Percentiles rank a stretch among this genome's conserved stretches.
phyloP scores from a whole-genome alignment of 768 basidiomycete species.

The Tremella yokohamensis region DNA sequence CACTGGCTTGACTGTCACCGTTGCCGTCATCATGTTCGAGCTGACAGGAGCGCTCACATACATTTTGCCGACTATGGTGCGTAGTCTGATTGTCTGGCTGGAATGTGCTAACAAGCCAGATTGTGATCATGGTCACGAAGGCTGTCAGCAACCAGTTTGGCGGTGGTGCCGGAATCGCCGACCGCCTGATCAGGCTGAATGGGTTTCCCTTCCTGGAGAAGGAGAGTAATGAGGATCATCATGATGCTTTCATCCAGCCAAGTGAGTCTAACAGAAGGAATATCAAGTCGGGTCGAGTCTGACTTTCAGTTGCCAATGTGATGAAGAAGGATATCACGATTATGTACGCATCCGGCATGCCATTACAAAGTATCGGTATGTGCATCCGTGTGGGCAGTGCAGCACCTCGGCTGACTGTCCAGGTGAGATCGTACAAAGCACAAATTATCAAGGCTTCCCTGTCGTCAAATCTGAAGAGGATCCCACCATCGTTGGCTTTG shows the following conservation, averaged over 20 bases:
- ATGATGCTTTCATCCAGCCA: conserved; percentile 78
- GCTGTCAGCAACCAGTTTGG: conserved; percentile 94
- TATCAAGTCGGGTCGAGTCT: background rate
- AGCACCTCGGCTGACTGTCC: conserved; percentile 2
- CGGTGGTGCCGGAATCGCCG: conserved; percentile 80
- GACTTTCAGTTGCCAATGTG: conserved; percentile 68
- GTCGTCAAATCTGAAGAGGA: conserved; percentile 65
- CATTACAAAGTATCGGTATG: conserved; percentile 74
- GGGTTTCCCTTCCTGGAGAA: conserved; percentile 96
- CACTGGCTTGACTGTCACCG: conserved; percentile 94
- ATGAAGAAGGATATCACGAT: conserved; percentile 79
- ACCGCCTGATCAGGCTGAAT: conserved; percentile 94
- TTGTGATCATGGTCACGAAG: conserved; percentile 92
- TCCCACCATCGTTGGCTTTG: conserved; percentile 73
- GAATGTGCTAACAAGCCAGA: conserved; percentile 56
- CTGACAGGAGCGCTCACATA: conserved; percentile 95
- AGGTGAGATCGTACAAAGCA: conserved; percentile 71
- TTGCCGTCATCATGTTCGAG: conserved; percentile 99
- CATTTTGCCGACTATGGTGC: conserved; percentile 94
- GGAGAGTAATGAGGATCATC: conserved; percentile 61
- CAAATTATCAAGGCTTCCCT: conserved; percentile 85
- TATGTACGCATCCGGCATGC: conserved; percentile 70
- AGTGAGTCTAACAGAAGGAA: conserved; percentile 58
- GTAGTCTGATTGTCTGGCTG: conserved; percentile 19
- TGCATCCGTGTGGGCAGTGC: background rate